phyloP scores from a whole-genome alignment of 1,139 yeast genomes.

The Yamadazyma sp. region DNA sequence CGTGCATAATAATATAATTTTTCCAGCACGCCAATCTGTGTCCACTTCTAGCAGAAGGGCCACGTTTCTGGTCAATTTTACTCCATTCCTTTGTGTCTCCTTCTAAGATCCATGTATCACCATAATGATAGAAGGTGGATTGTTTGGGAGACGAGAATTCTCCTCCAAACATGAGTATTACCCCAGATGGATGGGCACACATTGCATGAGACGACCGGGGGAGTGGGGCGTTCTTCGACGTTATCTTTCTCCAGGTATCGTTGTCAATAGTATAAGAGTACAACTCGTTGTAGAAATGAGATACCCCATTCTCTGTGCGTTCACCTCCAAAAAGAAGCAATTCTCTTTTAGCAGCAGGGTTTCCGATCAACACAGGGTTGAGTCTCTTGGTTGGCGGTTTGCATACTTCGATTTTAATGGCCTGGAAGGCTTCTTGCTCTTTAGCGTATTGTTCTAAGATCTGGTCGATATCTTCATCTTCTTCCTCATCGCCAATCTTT shows the following conservation, averaged over 20 bases:
- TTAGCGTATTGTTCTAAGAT: constrained; percentile 74
- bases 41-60: constrained; percentile 87
- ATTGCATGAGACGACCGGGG: constrained; percentile 94
- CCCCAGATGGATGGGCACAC: constrained; percentile 91
- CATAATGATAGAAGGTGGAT: constrained; percentile 91
- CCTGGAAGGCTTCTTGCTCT: constrained; percentile 77
- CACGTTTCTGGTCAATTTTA: constrained; percentile 68
- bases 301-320: constrained; percentile 53
- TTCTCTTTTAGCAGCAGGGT: constrained; percentile 75
- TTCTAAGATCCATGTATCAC: constrained; percentile 93
- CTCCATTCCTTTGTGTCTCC: constrained; percentile 86
- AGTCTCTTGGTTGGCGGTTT: constrained; percentile 65
- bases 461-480: constrained; percentile 85
- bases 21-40: constrained; percentile 92
- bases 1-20: constrained; percentile 78
- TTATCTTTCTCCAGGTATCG: constrained; percentile 75
- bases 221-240: constrained; percentile 85
- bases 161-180: constrained; percentile 87
- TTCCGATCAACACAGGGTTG: constrained; percentile 73
- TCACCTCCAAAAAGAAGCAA: constrained; percentile 91
- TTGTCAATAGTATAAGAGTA: constrained; percentile 72
- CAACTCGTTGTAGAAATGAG: constrained; percentile 79
- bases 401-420: constrained; percentile 60
- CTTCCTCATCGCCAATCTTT: constrained; percentile 77
- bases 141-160: constrained; percentile 97